Evolutionary conservation across 345 rosid species (phyloP), one percentile per base, ranked within the genome.

Genomic region (Physaria fendleri): DNA sequence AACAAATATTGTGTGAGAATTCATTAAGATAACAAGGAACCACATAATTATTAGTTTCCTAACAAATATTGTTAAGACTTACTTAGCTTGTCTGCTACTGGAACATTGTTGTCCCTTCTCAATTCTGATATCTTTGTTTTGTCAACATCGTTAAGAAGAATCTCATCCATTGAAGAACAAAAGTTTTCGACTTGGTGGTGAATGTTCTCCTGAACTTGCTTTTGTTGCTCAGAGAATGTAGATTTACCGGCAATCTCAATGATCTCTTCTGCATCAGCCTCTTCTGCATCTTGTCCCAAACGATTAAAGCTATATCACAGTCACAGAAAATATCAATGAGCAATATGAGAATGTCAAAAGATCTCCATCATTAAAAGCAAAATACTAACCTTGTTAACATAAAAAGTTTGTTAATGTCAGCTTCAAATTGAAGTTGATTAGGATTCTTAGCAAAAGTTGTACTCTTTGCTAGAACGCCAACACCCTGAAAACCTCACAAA

Each of bases 231-330:
- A 43, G 64, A 49, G 13, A 81, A 60, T 21, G 95, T 74, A 62
- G 90, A 84, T 76, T 84, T 82, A 65, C 77, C 35, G 25, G 88
- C 95, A 81, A 88, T 84, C 59, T 84, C 81, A 54, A 92, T 88
- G 43, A 92, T 80, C 79, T 84, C 90, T 50, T 92, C 96, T 3
- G 77, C 86, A 77, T 88, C 98, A 20, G 80, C 77, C 71, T 84
- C 96, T 38, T 80, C 78, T 3, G 87, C 98, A 66, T 83, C 69
- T 66, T 68, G 67, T 10, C 98, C 96, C 73, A 92, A 57, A 9
- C 82, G 87, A 34, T 86, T 84, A 76, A 74, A 88, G 69, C 98
- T 92, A 78, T 16, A 70, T 13, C 28, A 71, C 25, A 45, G 1
- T 13, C 28, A 71, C 25, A 45, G 1, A 27, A 23, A 56, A 14